Base-by-base conservation (phyloP, 192 early-diverging fungal species). In the Dispira simplex region DNA sequence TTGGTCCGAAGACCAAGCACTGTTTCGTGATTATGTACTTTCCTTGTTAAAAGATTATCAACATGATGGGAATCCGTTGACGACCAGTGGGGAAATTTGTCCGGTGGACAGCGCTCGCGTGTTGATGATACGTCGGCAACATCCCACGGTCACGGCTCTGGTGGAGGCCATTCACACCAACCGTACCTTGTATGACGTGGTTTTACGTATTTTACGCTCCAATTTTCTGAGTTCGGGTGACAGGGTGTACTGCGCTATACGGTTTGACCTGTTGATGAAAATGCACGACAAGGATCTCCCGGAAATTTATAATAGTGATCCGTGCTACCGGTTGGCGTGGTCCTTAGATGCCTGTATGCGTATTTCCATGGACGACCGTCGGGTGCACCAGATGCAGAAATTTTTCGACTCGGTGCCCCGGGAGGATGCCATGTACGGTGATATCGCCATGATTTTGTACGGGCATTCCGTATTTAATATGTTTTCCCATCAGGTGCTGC, bases 361-460 rank as follows among this genome's bases (percentile, higher is more conserved):
- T 18, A 82, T 70, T 51, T 67, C 78, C 45, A 78, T 82, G 78
- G 80, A 82, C 66, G 73, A 79, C 20, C 53, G 69, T 10, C 75
- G 79, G 55, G 70, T 82, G 5, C 70, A 68, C 32, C 78, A 82
- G 28, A 79, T 82, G 21, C 72, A 75, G 46, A 76, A 77, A 46
- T 82, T 73, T 23, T 80, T 82, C 65, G 76, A 80, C 63, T 71
- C 74, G 27, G 71, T 78, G 11, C 64, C 65, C 16, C 68, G 75
- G 45, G 76, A 78, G 16, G 70, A 68, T 46, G 73, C 76, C 28
- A 69, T 82, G 44, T 77, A 82, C 39, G 78, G 80, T 43, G 80
- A 82, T 54, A 76, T 78, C 55, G 80, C 77, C 28, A 78, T 82
- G 75, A 72, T 82, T 20, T 54, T 82, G 62, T 79, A 78, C 60